Evolutionary conservation across 225 moss, liverwort and hornwort genomes (phyloP).

Genomic region (Rhytidiadelphus loreus): DNA sequence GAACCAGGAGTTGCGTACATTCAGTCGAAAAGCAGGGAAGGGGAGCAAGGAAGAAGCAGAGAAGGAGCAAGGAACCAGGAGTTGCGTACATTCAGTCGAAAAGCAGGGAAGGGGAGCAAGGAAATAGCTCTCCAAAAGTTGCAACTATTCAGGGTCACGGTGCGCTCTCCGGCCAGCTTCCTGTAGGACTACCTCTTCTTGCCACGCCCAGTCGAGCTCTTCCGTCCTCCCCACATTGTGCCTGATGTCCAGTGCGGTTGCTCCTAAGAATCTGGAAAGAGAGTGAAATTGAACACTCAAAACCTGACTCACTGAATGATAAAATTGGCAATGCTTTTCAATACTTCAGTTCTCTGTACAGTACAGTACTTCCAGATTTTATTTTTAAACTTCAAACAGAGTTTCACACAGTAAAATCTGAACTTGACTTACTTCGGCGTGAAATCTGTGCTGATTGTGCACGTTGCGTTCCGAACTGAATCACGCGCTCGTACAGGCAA

Average conservation of each 20-base stretch:
- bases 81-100: not conserved
- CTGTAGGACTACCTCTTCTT: not conserved
- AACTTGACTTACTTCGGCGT: not conserved
- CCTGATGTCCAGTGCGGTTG: not conserved
- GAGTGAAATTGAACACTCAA: not conserved
- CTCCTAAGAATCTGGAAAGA: not conserved
- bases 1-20: not conserved
- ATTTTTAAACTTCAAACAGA: not conserved
- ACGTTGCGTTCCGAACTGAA: not conserved
- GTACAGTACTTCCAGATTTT: not conserved
- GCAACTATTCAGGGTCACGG: not conserved
- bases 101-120: no score
- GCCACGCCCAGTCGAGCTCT: not conserved
- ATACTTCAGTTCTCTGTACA: no score
- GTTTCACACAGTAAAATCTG: not conserved
- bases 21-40: no score
- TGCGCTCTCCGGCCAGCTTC: not conserved
- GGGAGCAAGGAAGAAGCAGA: no score
- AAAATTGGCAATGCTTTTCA: not conserved
- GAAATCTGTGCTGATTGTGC: not conserved
- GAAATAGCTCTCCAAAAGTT: not conserved
- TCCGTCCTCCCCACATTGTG: not conserved
- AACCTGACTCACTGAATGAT: not conserved
- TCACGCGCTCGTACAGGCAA: not conserved
- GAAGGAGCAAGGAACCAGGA: no score